Conservation (phyloP, 305 asterid species). For the Lippia alba region DNA sequence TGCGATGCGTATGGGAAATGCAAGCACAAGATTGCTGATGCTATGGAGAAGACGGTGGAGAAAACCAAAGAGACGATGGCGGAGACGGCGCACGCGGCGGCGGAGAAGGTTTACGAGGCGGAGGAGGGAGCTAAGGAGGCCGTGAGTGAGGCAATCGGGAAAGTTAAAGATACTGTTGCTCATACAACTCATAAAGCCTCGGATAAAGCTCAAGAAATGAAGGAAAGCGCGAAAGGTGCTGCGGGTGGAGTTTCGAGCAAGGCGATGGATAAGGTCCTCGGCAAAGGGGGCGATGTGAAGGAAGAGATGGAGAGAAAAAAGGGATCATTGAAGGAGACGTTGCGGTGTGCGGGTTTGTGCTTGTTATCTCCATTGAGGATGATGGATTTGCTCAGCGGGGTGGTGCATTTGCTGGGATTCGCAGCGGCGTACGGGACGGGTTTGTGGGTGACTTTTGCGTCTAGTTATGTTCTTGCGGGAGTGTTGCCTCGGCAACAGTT, state of each 20-base stretch:
- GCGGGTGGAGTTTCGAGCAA: slow-evolving; percentile 26
- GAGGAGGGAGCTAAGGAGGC: slow-evolving; percentile 36
- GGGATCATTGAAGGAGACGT: slow-evolving; percentile 6
- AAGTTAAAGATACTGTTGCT: slow-evolving; percentile 23
- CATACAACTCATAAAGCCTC: slow-evolving; percentile 1
- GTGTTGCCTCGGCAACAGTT: slow-evolving; percentile 59
- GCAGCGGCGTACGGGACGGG: slow-evolving; percentile 55
- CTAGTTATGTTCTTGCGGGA: slow-evolving; percentile 50
- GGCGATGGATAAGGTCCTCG: slow-evolving; percentile 22
- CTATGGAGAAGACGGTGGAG: slow-evolving; percentile 28
- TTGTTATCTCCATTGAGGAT: slow-evolving; percentile 14
- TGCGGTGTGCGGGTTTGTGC: neutral
- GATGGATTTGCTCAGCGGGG: slow-evolving; percentile 32
- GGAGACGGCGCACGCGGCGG: slow-evolving; percentile 1
- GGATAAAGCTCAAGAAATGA: slow-evolving; percentile 19
- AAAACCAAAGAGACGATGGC: neutral
- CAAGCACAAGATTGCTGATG: slow-evolving; percentile 32
- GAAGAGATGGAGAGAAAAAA: slow-evolving; percentile 21
- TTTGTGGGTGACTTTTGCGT: slow-evolving; percentile 61
- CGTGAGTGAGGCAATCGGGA: slow-evolving; percentile 11
- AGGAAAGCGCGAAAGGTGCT: slow-evolving; percentile 31
- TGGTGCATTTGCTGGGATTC: slow-evolving; percentile 51
- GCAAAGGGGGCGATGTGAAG: neutral
- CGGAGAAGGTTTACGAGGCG: slow-evolving; percentile 10
- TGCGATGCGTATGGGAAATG: slow-evolving; percentile 42